These are phyloP conservation scores for Naematelia aurantialba DNA, from an alignment of 768 basidiomycete genomes.

Conservation along the genomic window DNA sequence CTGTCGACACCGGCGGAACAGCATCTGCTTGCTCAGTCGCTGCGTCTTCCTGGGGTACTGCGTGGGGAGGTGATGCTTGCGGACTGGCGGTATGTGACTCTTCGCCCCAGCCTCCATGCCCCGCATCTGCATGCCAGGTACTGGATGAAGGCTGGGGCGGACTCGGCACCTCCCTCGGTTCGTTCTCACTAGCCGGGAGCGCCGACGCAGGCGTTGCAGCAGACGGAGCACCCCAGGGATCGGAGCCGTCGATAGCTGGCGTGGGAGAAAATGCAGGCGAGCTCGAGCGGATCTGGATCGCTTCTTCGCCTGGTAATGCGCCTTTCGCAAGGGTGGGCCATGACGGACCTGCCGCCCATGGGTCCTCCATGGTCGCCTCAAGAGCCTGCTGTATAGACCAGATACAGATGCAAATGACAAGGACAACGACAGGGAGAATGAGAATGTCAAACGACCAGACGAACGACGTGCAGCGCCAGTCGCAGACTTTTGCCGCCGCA, in stretches of 20 bases:
- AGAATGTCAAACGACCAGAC: neutral
- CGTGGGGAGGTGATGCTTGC: neutral
- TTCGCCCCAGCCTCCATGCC: conserved; percentile 8
- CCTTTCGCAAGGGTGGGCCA: conserved; percentile 30
- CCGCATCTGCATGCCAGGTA: neutral
- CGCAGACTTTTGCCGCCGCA: neutral
- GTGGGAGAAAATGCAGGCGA: conserved; percentile 11
- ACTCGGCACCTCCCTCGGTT: neutral
- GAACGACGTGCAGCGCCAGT: neutral
- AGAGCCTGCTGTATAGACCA: neutral
- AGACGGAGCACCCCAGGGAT: conserved; percentile 33
- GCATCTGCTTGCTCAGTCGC: neutral
- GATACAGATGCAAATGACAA: too few relatives aligned
- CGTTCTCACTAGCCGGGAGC: neutral
- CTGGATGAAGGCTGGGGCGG: neutral
- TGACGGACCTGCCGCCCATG: conserved; percentile 36
- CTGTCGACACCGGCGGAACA: neutral
- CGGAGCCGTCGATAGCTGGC: conserved; percentile 22
- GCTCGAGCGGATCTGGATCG: neutral
- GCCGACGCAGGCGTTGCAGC: neutral
- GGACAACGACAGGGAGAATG: too few relatives aligned
- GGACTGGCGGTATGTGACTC: neutral
- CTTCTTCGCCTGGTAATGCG: conserved; percentile 6
- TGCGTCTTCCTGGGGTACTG: neutral
- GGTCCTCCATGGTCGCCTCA: conserved; percentile 32